Conservation (phyloP, 352 stramenopile genomes). For the Pythium folliculosum region DNA sequence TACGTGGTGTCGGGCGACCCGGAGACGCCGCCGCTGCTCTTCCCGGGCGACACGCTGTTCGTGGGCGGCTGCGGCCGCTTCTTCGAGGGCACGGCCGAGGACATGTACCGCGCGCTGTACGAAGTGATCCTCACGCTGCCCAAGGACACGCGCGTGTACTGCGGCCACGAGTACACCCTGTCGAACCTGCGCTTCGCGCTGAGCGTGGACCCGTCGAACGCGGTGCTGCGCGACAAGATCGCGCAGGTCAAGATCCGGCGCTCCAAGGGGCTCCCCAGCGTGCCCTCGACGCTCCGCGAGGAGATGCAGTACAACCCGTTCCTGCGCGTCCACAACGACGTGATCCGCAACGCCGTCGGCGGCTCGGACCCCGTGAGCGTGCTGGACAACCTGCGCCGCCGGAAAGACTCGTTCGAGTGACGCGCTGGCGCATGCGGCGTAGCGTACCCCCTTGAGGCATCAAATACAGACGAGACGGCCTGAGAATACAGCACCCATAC, state of each 20-base stretch:
- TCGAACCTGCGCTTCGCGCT: slow-evolving; percentile 93
- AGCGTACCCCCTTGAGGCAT: neutral
- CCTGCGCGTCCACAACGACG: slow-evolving; percentile 80
- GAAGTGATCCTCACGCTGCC: slow-evolving; percentile 85
- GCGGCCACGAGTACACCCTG: slow-evolving; percentile 93
- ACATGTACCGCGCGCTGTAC: slow-evolving; percentile 89
- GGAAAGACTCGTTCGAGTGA: slow-evolving; percentile 78
- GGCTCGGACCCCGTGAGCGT: slow-evolving; percentile 78
- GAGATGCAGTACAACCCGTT: slow-evolving; percentile 90
- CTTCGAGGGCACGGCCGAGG: slow-evolving; percentile 87
- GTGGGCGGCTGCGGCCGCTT: slow-evolving; percentile 83
- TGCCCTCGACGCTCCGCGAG: slow-evolving; percentile 88
- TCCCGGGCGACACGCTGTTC: slow-evolving; percentile 90
- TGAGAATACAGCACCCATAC: too few relatives aligned
- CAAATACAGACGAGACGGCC: too few relatives aligned
- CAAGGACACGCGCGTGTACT: slow-evolving; percentile 89
- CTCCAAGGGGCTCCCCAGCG: slow-evolving; percentile 87
- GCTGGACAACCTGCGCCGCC: slow-evolving; percentile 73
- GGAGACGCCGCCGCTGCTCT: slow-evolving; percentile 75
- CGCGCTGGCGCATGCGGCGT: neutral
- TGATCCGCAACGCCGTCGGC: slow-evolving; percentile 80
- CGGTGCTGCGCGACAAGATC: slow-evolving; percentile 84
- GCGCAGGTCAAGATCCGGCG: slow-evolving; percentile 73
- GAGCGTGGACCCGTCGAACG: slow-evolving; percentile 92
- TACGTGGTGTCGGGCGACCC: slow-evolving; percentile 85